Conservation (phyloP, 2,329 filamentous ascomycete species). For the Knoxdaviesia proteae region DNA sequence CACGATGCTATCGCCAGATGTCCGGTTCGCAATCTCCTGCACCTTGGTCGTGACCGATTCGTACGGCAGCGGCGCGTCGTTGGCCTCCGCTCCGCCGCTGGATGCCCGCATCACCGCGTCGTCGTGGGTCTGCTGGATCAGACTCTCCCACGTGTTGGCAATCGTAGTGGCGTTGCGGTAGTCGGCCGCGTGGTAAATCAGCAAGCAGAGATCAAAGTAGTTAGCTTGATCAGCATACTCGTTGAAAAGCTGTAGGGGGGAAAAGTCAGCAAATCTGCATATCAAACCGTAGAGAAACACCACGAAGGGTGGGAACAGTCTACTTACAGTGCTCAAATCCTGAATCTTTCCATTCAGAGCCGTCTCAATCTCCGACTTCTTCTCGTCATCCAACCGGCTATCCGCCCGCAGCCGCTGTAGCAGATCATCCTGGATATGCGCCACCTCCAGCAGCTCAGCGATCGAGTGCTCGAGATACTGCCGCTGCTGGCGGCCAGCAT, state of each 20-base stretch:
- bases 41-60: constrained; percentile 46
- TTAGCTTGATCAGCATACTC: constrained; percentile 73
- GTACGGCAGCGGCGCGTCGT: constrained; percentile 36
- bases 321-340: constrained; percentile 52
- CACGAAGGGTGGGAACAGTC: not conserved
- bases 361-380: constrained; percentile 40
- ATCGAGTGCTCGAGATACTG: constrained; percentile 74
- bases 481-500: constrained; percentile 58
- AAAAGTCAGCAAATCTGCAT: constrained; percentile 4
- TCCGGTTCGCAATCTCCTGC: constrained; percentile 42
- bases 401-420: constrained; percentile 60
- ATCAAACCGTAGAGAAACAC: not conserved
- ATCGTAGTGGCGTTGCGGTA: constrained; percentile 78
- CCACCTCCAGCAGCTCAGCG: constrained; percentile 70
- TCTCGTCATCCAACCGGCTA: constrained; percentile 40
- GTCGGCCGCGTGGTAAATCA: constrained; percentile 83
- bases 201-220: constrained; percentile 83
- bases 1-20: constrained; percentile 42
- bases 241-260: constrained; percentile 55
- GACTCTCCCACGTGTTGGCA: constrained; percentile 59
- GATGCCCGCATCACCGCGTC: constrained; percentile 21
- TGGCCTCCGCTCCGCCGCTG: constrained; percentile 1
- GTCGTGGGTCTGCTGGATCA: constrained; percentile 53
- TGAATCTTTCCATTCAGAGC: constrained; percentile 62
- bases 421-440: constrained; percentile 86